Evolutionary conservation across 495 filamentous ascomycete species (phyloP), one percentile per base, ranked within the genome.

Genomic region (Alectoria sarmentosa): DNA sequence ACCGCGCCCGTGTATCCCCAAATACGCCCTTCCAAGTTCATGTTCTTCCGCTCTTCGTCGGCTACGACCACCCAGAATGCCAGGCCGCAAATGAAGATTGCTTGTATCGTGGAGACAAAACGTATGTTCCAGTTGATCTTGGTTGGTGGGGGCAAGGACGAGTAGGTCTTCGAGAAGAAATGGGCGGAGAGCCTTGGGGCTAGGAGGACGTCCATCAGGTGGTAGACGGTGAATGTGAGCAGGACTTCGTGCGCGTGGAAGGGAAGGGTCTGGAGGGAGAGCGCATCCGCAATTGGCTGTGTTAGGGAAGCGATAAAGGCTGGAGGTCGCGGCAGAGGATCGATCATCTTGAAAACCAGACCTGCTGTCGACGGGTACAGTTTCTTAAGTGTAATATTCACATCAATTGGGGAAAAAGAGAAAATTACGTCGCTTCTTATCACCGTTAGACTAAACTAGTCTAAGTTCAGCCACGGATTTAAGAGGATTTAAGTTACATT

Each of bases 121-220:
- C 96, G 93, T 32, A 96, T 87, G 74, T 98, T 88, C 93, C 93
- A 98, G 82, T 90, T 96, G 69, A 94, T 77, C 75, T 83, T 86
- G 63, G 87, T 92, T 23, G 84, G 80, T 19, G 75, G 76, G 59
- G 83, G 82, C 62, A 96, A 78, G 38, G 80, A 78, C 21, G 80
- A 74, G 76, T 97, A 98, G 65, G 80, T 80, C 30, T 73, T 69
- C 26, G 92, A 85, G 71, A 91, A 88, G 61, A 92, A 69, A 60
- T 76, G 70, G 46, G 74, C 75, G 58, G 90, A 95, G 54, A 97
- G 64, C 30, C 77, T 66, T 23, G 93, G 93, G 30, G 93, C 91
- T 69, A 94, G 63, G 70, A 84, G 76, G 54, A 76, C 77, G 74
- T 88, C 83, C 74, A 91, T 84, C 72, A 88, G 75, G 61, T 87